Evolutionary conservation across 148 eudicot species (phyloP), one percentile per base, ranked within the genome.

Genomic region (Rhododendron ferrugineum): DNA sequence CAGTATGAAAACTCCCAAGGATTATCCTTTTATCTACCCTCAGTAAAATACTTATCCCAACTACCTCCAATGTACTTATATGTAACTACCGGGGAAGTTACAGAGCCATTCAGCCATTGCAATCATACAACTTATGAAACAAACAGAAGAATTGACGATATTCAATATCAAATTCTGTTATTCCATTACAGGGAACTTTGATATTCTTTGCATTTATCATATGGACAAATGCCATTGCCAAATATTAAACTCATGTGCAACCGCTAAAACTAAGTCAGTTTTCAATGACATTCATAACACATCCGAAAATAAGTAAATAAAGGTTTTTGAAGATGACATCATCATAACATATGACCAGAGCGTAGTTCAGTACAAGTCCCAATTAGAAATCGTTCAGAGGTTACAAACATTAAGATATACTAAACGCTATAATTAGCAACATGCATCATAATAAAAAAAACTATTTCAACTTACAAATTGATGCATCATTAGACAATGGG

Each of bases 401-500:
- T 32, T 16, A 34, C 18, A 34, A 32, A 73, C 40, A 68, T 68
- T 68, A 36, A 16, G 13, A 42, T 40, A 42, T 76, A 37, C 47
- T 1, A 20, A 76, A 9, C 7, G 4, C 11, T 42, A 40, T n/a
- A 49, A 46, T 18, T 11, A n/a, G 47, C 42, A 79, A 79, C 54
- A 79, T 30, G 3, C 13, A 79, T 66, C 30, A 49, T 70, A 14
- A 18, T 56, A 23, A 28, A 46, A 20, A 44, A 76, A 80, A 1
- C 6, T 86, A 3, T 58, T 79, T 14, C 36, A n/a, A 79, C 93
- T 90, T 90, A 96, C 98, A 91, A 23, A 96, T 90, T 81, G 98
- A 85, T 91, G 89, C 89, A 82, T 96, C 98, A 89, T 96, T 96
- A 23, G 96, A 92, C 72, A 96, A 87, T 75, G 98, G 98, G 81